These are phyloP conservation scores for Epichloe gansuensis DNA, from an alignment of 2,329 filamentous ascomycete species.

Conservation along the genomic window DNA sequence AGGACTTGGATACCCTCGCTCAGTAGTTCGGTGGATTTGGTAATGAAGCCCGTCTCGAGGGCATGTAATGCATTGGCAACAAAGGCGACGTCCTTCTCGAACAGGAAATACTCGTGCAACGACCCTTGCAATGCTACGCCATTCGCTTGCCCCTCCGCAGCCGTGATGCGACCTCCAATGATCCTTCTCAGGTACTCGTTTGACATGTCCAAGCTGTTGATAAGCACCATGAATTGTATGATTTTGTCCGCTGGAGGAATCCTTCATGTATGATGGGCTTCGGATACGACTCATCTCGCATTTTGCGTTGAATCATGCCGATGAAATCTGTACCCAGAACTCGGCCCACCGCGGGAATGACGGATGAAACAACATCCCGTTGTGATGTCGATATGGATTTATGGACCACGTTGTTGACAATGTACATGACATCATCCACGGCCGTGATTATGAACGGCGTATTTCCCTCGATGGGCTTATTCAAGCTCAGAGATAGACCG, in stretches of 20 bases:
- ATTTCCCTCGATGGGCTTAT: slow-evolving; percentile 59
- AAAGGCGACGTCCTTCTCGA: slow-evolving; percentile 59
- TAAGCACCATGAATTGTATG: slow-evolving; percentile 78
- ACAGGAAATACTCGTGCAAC: slow-evolving; percentile 62
- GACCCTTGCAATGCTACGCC: slow-evolving; percentile 26
- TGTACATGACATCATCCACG: slow-evolving; percentile 99
- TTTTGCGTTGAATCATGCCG: slow-evolving; percentile 93
- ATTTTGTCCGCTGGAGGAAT: slow-evolving; percentile 76
- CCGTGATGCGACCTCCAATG: slow-evolving; percentile 52
- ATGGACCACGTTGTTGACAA: slow-evolving; percentile 83
- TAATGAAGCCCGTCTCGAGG: slow-evolving; percentile 59
- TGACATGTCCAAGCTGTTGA: slow-evolving; percentile 90
- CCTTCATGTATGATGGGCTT: slow-evolving; percentile 66
- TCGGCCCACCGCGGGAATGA: slow-evolving; percentile 66
- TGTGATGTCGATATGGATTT: slow-evolving; percentile 81
- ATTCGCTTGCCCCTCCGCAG: slow-evolving; percentile 25
- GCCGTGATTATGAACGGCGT: slow-evolving; percentile 88
- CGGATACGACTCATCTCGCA: slow-evolving; percentile 92
- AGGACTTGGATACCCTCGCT: slow-evolving; percentile 75
- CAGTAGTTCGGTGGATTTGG: slow-evolving; percentile 71
- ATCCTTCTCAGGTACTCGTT: slow-evolving; percentile 87
- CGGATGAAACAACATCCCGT: slow-evolving; percentile 60
- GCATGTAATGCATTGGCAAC: slow-evolving; percentile 56
- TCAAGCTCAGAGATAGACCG: slow-evolving; percentile 65
- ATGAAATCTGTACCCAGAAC: slow-evolving; percentile 85